Conservation (phyloP, 1,284 basidiomycete species). For the Ceratobasidium sp. region DNA sequence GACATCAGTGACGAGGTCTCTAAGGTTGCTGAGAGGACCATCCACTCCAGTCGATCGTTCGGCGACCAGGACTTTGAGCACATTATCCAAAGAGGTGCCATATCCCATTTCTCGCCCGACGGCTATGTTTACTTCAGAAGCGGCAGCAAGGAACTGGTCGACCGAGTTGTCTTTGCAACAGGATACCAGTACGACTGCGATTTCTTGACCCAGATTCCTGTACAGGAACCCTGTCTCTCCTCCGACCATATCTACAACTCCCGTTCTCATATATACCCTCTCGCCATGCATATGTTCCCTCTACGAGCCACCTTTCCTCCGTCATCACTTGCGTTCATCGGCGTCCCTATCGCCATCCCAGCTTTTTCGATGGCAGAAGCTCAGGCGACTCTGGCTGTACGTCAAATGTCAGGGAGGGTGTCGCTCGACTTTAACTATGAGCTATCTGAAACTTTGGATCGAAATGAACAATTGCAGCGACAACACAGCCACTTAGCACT, state of each 20-base stretch:
- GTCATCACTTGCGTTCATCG: conserved; percentile 73
- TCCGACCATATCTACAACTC: conserved; percentile 71
- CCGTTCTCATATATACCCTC: conserved; percentile 73
- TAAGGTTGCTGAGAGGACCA: conserved; percentile 62
- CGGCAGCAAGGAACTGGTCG: conserved; percentile 58
- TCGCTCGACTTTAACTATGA: conserved; percentile 24
- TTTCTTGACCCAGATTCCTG: conserved; percentile 30
- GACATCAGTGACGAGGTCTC: conserved; percentile 71
- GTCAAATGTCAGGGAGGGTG: conserved; percentile 24
- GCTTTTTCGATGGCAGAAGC: conserved; percentile 78
- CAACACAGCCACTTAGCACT: conserved; percentile 2
- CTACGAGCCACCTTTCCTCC: conserved; percentile 66
- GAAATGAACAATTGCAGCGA: conserved; percentile 5
- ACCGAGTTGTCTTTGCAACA: conserved; percentile 78
- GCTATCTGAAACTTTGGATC: neutral
- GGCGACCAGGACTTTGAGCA: conserved; percentile 14
- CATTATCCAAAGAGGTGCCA: conserved; percentile 27
- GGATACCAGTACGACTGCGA: conserved; percentile 70
- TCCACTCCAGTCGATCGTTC: conserved; percentile 64
- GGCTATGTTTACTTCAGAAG: conserved; percentile 38
- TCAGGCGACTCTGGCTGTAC: conserved; percentile 63
- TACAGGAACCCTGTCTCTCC: conserved; percentile 52
- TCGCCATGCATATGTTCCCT: conserved; percentile 69
- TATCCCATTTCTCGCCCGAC: conserved; percentile 30
- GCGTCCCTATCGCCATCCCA: conserved; percentile 68